Conservation (phyloP, 495 filamentous ascomycete genomes). For the Symbiotaphrina buchneri region DNA sequence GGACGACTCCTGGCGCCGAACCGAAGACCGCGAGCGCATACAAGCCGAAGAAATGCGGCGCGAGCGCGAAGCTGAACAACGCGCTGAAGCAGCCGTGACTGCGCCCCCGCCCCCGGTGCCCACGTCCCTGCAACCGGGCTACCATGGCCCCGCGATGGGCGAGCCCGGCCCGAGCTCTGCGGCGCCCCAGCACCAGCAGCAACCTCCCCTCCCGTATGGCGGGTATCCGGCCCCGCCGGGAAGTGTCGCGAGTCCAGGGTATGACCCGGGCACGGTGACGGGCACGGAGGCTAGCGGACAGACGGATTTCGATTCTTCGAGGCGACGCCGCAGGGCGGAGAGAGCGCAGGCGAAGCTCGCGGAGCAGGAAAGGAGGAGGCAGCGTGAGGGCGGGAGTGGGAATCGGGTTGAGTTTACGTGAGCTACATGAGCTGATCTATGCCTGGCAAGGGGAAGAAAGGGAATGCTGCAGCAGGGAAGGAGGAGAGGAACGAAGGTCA, state of each 20-base stretch:
- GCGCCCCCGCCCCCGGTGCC: too few relatives aligned
- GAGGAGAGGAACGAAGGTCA: too few relatives aligned
- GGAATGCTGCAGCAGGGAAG: too few relatives aligned
- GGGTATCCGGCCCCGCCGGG: background rate
- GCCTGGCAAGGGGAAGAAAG: too few relatives aligned
- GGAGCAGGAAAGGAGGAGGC: background rate
- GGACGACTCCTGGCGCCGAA: slow-evolving; percentile 25
- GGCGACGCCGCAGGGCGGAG: background rate
- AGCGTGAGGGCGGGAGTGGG: too few relatives aligned
- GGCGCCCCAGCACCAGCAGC: too few relatives aligned
- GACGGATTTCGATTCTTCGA: background rate
- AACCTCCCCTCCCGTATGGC: background rate
- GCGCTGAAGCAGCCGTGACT: slow-evolving; percentile 9
- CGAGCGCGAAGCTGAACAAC: too few relatives aligned
- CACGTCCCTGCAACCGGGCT: background rate
- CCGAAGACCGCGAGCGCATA: slow-evolving; percentile 24
- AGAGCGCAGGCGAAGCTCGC: background rate
- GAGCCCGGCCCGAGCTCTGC: too few relatives aligned
- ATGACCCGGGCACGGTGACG: background rate
- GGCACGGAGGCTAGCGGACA: background rate
- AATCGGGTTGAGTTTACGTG: too few relatives aligned
- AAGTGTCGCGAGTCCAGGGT: background rate
- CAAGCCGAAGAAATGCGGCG: slow-evolving; percentile 26
- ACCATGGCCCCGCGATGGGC: background rate
- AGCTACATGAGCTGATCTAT: too few relatives aligned